A percentile compares a stretch with the other conserved stretches of the same genome.
These are phyloP conservation scores for Leptographium procerum DNA, from an alignment of 2,329 filamentous ascomycete species.

Conservation along the genomic window DNA sequence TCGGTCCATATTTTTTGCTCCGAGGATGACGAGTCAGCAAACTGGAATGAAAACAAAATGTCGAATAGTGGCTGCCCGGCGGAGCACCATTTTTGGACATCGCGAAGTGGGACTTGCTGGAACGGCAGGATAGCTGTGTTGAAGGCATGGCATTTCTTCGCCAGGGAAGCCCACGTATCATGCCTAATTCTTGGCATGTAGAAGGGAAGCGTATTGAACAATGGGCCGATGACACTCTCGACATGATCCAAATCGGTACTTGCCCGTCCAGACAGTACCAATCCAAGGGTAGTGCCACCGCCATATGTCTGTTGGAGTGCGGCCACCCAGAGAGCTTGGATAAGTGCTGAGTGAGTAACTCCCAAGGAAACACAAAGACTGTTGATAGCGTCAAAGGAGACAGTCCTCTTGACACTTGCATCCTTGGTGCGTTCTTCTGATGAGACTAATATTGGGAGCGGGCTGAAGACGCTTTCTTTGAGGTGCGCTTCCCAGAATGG, in stretches of 20 bases:
- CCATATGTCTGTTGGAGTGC: slow-evolving; percentile 43
- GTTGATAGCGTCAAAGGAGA: slow-evolving; percentile 36
- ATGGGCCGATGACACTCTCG: slow-evolving; percentile 61
- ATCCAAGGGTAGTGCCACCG: slow-evolving; percentile 47
- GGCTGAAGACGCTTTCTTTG: slow-evolving; percentile 18
- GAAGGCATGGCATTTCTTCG: slow-evolving; percentile 57
- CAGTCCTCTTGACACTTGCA: slow-evolving; percentile 15
- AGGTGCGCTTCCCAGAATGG: slow-evolving; percentile 60
- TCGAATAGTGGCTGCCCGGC: slow-evolving; percentile 58
- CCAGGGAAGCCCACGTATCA: slow-evolving; percentile 46
- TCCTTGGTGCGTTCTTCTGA: neutral
- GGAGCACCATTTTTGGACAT: slow-evolving; percentile 69
- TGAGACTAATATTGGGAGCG: slow-evolving; percentile 8
- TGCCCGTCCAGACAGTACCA: slow-evolving; percentile 68
- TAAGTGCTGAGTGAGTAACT: slow-evolving; percentile 67
- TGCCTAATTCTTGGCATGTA: slow-evolving; percentile 18
- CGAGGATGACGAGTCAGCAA: slow-evolving; percentile 21
- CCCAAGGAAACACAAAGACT: slow-evolving; percentile 44
- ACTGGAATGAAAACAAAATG: slow-evolving; percentile 71
- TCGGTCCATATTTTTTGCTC: slow-evolving; percentile 38
- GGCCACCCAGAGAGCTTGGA: slow-evolving; percentile 64
- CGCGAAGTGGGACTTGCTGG: slow-evolving; percentile 67
- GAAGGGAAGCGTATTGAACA: slow-evolving; percentile 86
- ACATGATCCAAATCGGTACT: slow-evolving; percentile 56
- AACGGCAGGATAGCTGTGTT: slow-evolving; percentile 57